phyloP scores from a whole-genome alignment of 2,329 filamentous ascomycete genomes.

The Fusarium xylarioides region DNA sequence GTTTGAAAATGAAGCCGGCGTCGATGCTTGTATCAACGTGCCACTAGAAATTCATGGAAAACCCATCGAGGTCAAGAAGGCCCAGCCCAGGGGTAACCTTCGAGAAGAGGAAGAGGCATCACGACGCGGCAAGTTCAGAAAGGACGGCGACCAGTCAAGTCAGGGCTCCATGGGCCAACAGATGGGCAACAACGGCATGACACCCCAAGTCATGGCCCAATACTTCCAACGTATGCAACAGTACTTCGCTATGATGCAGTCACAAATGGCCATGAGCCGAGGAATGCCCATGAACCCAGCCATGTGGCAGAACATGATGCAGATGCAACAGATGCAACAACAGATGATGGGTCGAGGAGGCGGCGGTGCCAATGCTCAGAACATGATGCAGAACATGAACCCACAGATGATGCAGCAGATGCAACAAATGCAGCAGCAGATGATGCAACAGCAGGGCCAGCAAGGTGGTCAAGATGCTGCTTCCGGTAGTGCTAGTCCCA shows the following conservation, averaged over 20 bases:
- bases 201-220: constrained; percentile 96
- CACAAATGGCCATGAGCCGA: constrained; percentile 87
- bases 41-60: constrained; percentile 95
- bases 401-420: constrained; percentile 69
- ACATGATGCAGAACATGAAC: constrained; percentile 56
- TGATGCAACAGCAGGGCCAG: constrained; percentile 53
- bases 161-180: constrained; percentile 53
- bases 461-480: constrained; percentile 44
- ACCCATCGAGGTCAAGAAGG: constrained; percentile 97
- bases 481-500: constrained; percentile 34
- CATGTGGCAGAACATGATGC: constrained; percentile 80
- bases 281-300: constrained; percentile 77
- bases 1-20: constrained; percentile 94
- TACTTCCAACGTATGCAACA: constrained; percentile 99
- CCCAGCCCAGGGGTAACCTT: constrained; percentile 93
- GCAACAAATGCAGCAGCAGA: constrained; percentile 58
- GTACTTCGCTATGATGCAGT: constrained; percentile 94
- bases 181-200: constrained; percentile 74
- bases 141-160: constrained; percentile 57
- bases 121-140: constrained; percentile 69
- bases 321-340: constrained; percentile 76
- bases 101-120: constrained; percentile 86
- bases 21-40: constrained; percentile 86
- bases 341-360: constrained; percentile 58
- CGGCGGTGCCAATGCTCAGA: constrained; percentile 48